These are phyloP conservation scores for Aspergillus sparsus DNA, from an alignment of 495 filamentous ascomycete species.

Conservation along the genomic window DNA sequence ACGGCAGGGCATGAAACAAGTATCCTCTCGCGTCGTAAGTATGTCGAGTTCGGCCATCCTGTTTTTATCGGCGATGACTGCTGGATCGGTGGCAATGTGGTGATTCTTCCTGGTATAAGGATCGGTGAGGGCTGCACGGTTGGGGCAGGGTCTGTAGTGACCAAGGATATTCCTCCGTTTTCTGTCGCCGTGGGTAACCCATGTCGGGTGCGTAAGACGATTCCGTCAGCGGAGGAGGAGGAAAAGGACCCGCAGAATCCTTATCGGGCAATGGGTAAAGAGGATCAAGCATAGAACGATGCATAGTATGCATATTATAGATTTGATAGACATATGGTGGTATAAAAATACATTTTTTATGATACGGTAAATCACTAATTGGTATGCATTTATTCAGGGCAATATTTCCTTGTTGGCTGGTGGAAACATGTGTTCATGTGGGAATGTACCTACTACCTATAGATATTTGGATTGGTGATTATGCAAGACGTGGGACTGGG, in stretches of 20 bases:
- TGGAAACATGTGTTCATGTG: no score
- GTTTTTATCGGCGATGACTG: conserved; percentile 80
- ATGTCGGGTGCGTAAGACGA: conserved; percentile 41
- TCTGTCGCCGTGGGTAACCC: conserved; percentile 44
- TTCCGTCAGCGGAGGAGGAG: conserved; percentile 36
- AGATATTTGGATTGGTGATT: no score
- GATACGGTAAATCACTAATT: no score
- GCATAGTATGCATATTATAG: no score
- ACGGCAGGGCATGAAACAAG: conserved; percentile 69
- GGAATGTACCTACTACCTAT: no score
- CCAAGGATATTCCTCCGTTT: conserved; percentile 46
- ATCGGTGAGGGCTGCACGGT: conserved; percentile 50
- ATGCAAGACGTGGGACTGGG: no score
- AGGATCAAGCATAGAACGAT: conserved; percentile 13
- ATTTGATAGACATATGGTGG: no score
- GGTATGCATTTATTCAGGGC: no score
- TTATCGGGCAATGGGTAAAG: conserved; percentile 21
- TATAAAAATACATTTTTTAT: no score
- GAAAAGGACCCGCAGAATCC: conserved; percentile 30
- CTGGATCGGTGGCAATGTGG: conserved; percentile 78
- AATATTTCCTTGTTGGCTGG: no score
- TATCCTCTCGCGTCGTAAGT: conserved; percentile 66
- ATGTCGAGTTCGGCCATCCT: conserved; percentile 71
- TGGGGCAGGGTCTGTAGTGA: conserved; percentile 50
- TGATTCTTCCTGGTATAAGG: conserved; percentile 70